phyloP scores from a whole-genome alignment of 75 land plant species.

The Sequoia sempervirens region DNA sequence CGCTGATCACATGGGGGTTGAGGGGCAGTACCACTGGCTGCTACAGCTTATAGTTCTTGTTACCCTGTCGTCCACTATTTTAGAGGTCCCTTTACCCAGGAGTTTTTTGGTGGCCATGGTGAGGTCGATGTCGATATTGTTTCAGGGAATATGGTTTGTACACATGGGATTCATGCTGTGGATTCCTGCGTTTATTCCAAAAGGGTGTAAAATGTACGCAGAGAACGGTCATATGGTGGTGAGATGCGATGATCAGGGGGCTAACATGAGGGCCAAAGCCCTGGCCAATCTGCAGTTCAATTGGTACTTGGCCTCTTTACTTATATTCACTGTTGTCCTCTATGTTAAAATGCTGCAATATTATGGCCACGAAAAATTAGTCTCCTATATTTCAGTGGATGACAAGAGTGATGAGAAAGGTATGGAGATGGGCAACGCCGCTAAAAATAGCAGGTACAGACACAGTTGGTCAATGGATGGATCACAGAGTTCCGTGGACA shows the following conservation, averaged over 20 bases:
- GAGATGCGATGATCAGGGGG: slow-evolving; percentile 26
- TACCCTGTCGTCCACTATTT: slow-evolving; percentile 40
- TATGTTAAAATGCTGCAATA: slow-evolving; percentile 9
- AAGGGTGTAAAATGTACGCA: slow-evolving; percentile 45
- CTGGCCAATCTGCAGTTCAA: slow-evolving; percentile 65
- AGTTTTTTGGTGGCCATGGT: slow-evolving; percentile 52
- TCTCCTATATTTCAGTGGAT: neutral
- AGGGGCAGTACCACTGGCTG: slow-evolving; percentile 83
- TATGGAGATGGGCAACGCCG: neutral
- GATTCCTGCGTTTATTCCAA: slow-evolving; percentile 64
- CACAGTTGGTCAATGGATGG: neutral
- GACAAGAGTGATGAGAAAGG: too few relatives aligned
- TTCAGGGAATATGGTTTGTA: slow-evolving; percentile 76
- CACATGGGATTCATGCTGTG: slow-evolving; percentile 70
- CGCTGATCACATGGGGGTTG: slow-evolving; percentile 74
- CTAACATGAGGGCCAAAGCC: slow-evolving; percentile 51
- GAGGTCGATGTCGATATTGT: slow-evolving; percentile 52
- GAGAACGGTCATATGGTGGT: slow-evolving; percentile 51
- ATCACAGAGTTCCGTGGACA: too few relatives aligned
- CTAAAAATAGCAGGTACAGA: neutral
- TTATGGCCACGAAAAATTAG: neutral
- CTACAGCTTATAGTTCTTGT: slow-evolving; percentile 53
- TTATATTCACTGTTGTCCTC: slow-evolving; percentile 14
- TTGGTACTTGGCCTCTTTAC: slow-evolving; percentile 40
- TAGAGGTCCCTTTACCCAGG: slow-evolving; percentile 38